Evolutionary conservation across 805 yeast species (phyloP).

Genomic region (Diddensiella santjacobensis): DNA sequence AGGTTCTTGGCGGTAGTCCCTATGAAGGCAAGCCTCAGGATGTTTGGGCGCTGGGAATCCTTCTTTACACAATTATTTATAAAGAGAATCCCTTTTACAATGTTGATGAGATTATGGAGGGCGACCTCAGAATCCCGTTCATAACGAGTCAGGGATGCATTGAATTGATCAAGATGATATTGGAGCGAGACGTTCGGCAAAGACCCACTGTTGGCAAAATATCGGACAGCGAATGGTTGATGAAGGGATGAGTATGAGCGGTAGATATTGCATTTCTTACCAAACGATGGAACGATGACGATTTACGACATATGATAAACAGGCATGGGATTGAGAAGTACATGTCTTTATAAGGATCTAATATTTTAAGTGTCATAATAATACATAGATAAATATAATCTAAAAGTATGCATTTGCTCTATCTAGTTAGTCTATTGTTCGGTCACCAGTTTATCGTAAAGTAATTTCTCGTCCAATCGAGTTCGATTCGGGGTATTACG

Average conservation of each 20-base stretch:
- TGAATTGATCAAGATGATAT: slow-evolving; percentile 57
- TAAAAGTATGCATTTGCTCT: too few relatives aligned
- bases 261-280: not conserved
- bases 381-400: too few relatives aligned
- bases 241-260: not conserved
- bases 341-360: too few relatives aligned
- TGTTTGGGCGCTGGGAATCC: slow-evolving; percentile 93
- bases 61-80: slow-evolving; percentile 82
- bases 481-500: slow-evolving; percentile 23
- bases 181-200: slow-evolving; percentile 59
- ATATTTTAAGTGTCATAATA: too few relatives aligned
- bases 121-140: slow-evolving; percentile 69
- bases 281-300: not conserved
- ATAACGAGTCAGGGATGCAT: slow-evolving; percentile 58
- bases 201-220: slow-evolving; percentile 77
- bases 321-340: not conserved
- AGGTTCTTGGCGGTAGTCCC: slow-evolving; percentile 81
- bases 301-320: not conserved
- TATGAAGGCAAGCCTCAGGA: slow-evolving; percentile 95
- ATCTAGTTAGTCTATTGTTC: not conserved
- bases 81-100: slow-evolving; percentile 95
- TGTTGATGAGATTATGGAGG: slow-evolving; percentile 93
- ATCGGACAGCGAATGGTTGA: slow-evolving; percentile 63
- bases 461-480: slow-evolving; percentile 32
- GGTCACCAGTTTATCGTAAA: not conserved